phyloP scores from a whole-genome alignment of 257 asterid species.

The Lycium barbarum region DNA sequence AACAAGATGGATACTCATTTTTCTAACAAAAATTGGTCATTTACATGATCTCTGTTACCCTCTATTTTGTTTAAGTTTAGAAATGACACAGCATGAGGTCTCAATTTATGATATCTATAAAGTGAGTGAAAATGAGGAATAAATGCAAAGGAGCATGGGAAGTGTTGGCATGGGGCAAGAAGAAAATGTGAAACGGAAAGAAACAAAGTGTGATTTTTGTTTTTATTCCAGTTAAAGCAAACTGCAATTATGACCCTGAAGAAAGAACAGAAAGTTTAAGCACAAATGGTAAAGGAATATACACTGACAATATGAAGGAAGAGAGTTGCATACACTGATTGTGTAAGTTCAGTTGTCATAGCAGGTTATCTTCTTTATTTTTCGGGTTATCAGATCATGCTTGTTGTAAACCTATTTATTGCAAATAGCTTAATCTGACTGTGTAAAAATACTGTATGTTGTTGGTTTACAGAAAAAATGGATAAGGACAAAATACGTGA shows the following conservation, averaged over 20 bases:
- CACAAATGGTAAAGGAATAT: neutral
- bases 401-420: too few relatives aligned
- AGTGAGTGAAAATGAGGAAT: neutral
- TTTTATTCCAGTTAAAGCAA: constrained; percentile 27
- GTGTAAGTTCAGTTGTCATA: too few relatives aligned
- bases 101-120: constrained; percentile 23
- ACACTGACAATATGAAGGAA: neutral
- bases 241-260: neutral
- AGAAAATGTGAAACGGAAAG: constrained; percentile 30
- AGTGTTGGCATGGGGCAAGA: constrained; percentile 12
- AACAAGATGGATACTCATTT: constrained; percentile 54
- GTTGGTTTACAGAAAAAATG: too few relatives aligned
- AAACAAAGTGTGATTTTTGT: neutral
- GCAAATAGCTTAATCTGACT: too few relatives aligned
- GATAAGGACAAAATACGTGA: too few relatives aligned
- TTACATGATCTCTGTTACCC: neutral
- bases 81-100: neutral
- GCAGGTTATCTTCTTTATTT: neutral
- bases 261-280: neutral
- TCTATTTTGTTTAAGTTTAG: neutral
- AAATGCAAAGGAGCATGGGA: constrained; percentile 22
- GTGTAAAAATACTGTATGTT: too few relatives aligned
- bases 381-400: neutral
- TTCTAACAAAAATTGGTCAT: constrained; percentile 36
- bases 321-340: neutral